Evolutionary conservation across 2,329 filamentous ascomycete genomes (phyloP), one percentile per base, ranked within the genome.

Genomic region (Fusarium incarnatum): DNA sequence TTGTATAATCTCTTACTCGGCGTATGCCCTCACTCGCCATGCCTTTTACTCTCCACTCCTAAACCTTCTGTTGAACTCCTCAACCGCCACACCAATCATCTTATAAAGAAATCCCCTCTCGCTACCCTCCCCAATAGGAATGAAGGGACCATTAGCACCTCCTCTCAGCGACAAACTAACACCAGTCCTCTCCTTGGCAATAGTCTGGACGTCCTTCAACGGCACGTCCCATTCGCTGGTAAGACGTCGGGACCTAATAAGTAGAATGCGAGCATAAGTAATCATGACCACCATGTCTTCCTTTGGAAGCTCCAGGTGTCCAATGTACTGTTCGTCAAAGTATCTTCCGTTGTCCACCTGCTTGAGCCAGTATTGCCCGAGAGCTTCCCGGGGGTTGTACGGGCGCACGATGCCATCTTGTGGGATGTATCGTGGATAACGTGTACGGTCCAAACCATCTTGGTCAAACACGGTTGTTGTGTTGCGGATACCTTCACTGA

Each of bases 301-400:
- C 65, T 91, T 89, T 13, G 94, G 92, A 27, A 99, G 87, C 81
- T 99, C 95, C 7, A 99, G 85, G 78, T 99, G 97, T 7, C 94
- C 97, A 79, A 99, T 96, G 83, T 99, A 99, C 78, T 94, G 88
- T 81, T 99, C 96, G 81, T 97, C 92, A 87, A 99, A 99, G 85
- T 95, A 98, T 79, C 94, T 96, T 67, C 96, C 96, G 71, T 98
- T 96, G 81, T 99, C 96, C 13, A 97, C 90, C 63, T 97, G 97
- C 86, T 99, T 99, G 70, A 99, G 90, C 97, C 96, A 99, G 84
- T 94, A 98, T 79, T 99, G 96, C 1, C 96, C 96, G 5, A 99
- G 89, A 0, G 96, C 94, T 84, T 99, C 96, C 48, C 96, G 93
- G 78, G 97, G 93, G 59, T 91, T 94, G 84, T 97, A 99, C 0